These are phyloP conservation scores for Peniophora sp. DNA, from an alignment of 1,284 basidiomycete genomes.

Conservation along the genomic window DNA sequence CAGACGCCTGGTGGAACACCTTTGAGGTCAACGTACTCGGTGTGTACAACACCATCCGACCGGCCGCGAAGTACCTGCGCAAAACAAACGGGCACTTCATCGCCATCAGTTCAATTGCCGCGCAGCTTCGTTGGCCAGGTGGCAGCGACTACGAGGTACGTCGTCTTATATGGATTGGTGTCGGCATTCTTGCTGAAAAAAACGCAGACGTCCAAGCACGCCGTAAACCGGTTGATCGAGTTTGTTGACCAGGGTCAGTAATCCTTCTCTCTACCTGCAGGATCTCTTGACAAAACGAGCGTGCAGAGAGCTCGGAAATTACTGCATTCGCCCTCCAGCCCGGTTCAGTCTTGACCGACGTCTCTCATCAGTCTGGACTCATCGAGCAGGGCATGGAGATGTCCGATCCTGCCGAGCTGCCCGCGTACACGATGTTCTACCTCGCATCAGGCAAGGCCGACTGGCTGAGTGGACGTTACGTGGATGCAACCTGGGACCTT, in stretches of 20 bases:
- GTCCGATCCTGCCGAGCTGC: neutral
- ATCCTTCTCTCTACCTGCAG: too few species aligned
- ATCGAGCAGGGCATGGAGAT: too few species aligned
- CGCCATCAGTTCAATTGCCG: neutral
- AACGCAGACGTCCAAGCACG: too few species aligned
- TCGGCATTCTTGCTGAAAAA: too few species aligned
- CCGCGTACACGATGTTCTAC: neutral
- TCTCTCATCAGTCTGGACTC: too few species aligned
- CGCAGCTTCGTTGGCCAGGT: neutral
- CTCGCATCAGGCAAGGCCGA: neutral
- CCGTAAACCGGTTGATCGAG: too few species aligned
- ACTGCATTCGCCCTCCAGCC: too few species aligned
- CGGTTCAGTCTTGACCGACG: too few species aligned
- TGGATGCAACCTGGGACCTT: neutral
- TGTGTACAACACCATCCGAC: neutral
- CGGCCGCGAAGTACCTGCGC: neutral
- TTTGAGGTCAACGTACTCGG: neutral
- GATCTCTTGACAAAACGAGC: too few species aligned
- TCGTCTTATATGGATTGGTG: too few species aligned
- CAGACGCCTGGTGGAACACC: neutral
- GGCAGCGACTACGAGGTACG: neutral
- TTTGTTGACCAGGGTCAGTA: too few species aligned
- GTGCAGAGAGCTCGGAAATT: too few species aligned
- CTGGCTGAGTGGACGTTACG: neutral
- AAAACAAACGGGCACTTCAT: neutral